phyloP scores from a whole-genome alignment of 148 eudicot genomes.

The Rhododendron kiyosumense region DNA sequence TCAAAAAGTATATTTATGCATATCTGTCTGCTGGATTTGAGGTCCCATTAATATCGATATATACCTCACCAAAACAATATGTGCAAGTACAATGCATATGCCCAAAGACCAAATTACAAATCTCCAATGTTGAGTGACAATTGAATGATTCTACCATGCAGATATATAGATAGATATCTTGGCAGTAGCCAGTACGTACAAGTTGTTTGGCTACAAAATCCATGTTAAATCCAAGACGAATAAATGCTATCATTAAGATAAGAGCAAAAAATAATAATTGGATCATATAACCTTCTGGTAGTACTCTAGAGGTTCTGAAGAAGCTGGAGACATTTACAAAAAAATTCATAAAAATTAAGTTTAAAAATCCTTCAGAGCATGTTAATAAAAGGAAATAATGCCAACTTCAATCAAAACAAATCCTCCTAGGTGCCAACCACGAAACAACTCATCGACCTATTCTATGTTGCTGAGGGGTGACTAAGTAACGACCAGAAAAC shows the following conservation, averaged over 20 bases:
- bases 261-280: no score
- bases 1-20: not conserved
- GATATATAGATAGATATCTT: not conserved
- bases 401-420: no score
- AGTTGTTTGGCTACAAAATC: not conserved
- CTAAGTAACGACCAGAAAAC: no score
- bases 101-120: not conserved
- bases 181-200: not conserved
- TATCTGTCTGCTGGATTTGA: not conserved
- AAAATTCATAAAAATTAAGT: not conserved
- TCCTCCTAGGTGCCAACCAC: not conserved
- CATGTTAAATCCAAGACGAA: not conserved
- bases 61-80: not conserved
- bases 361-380: not conserved
- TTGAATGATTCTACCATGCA: not conserved
- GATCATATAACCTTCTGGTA: not conserved
- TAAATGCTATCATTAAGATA: not conserved
- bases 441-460: not conserved
- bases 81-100: not conserved
- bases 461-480: no score
- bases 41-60: not conserved
- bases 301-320: not conserved
- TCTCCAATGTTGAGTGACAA: not conserved
- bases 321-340: not conserved
- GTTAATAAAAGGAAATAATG: not conserved